Base-by-base conservation (phyloP, 1,139 yeast genomes). In the Protomyces inundatus region DNA sequence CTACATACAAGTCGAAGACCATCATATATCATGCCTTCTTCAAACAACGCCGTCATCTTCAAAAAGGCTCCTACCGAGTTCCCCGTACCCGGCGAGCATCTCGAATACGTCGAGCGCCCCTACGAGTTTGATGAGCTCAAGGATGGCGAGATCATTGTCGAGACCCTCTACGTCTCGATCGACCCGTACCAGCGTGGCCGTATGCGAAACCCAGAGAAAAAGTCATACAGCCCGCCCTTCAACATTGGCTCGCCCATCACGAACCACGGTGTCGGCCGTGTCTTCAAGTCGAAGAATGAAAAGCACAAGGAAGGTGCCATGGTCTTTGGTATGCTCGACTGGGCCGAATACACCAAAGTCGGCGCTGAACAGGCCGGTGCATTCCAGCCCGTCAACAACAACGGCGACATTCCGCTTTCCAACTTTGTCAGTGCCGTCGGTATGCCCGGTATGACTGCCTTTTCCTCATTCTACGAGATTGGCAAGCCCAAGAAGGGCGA, bases 401-500 rank as follows among this genome's bases (percentile, higher is more conserved):
- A 55, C 30, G 42, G 61, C 37, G 50, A 53, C 32, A 52, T 66
- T 23, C 69, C 68, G 6, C 62, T 66, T 36, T 54, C 66, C 7
- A 54, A 62, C 59, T 67, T 42, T 40, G 72, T 83, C 64, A 80
- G 82, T 39, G 76, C 79, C 1, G 75, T 82, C 3, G 90, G 89
- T 53, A 70, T 80, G 67, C 84, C 88, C 10, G 83, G 86, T 0
- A 71, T 84, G 66, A 85, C 90, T 50, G 62, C 89, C 9, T 85
- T 82, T 73, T 76, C 80, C 67, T 86, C 85, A 6, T 77, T 84
- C 66, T 74, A 72, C 66, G 79, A 79, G 48, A 45, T 70, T 54
- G 71, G 70, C 35, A 50, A 64, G 35, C 64, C 62, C 30, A 52
- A 64, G 55, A 58, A 64, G 39, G 73, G 72, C 12, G 71, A 71